phyloP scores from a whole-genome alignment of 192 early-diverging fungal species.

The Coemansia sp. region DNA sequence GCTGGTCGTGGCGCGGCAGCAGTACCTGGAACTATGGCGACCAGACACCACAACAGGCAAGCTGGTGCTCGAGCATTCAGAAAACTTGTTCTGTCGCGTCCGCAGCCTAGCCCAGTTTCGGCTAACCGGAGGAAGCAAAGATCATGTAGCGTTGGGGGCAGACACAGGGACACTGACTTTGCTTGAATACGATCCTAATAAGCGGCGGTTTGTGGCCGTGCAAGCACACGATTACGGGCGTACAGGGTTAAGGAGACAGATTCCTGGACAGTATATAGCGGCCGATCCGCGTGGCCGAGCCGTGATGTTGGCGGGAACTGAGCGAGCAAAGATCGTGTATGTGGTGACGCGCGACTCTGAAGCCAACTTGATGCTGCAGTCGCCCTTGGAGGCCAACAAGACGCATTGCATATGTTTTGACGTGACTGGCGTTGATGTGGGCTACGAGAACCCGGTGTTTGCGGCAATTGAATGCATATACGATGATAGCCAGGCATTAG shows the following conservation, averaged over 20 bases:
- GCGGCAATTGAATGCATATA: constrained; percentile 89
- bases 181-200: constrained; percentile 78
- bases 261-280: constrained; percentile 95
- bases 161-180: constrained; percentile 90
- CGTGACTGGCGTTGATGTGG: constrained; percentile 91
- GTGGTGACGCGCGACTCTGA: constrained; percentile 91
- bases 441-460: constrained; percentile 98
- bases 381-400: constrained; percentile 93
- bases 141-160: constrained; percentile 85
- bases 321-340: constrained; percentile 95
- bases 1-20: constrained; percentile 65
- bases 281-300: constrained; percentile 95
- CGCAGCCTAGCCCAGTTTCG: constrained; percentile 82
- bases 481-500: constrained; percentile 54
- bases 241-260: constrained; percentile 80
- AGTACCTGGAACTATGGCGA: constrained; percentile 76
- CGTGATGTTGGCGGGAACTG: constrained; percentile 90
- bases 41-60: constrained; percentile 80
- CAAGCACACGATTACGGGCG: constrained; percentile 96
- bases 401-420: constrained; percentile 72
- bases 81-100: constrained; percentile 83
- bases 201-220: constrained; percentile 73
- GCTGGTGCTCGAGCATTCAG: constrained; percentile 64
- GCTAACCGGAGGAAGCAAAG: constrained; percentile 85
- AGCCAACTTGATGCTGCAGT: constrained; percentile 81